Conservation (phyloP, 2,329 filamentous ascomycete species). For the Exophiala calicioides region DNA sequence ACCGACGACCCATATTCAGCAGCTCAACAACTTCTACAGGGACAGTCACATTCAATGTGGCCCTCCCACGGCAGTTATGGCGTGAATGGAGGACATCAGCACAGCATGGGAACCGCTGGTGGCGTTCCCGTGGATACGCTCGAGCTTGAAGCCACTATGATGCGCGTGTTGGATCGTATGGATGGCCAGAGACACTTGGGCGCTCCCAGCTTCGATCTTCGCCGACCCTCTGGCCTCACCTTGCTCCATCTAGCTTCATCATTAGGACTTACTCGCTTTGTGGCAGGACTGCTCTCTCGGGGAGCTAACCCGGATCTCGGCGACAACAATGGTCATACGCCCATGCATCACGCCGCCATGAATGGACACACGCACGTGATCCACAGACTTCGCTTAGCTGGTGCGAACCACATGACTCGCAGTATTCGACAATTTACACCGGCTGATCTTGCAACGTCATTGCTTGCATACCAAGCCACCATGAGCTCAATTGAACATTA, state of each 20-base stretch:
- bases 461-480: conserved; percentile 64
- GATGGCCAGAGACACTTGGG: conserved; percentile 57
- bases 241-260: conserved; percentile 79
- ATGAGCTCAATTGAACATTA: conserved; percentile 62
- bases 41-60: conserved; percentile 29
- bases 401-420: conserved; percentile 69
- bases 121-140: conserved; percentile 42
- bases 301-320: conserved; percentile 74
- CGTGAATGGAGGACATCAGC: conserved; percentile 48
- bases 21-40: conserved; percentile 45
- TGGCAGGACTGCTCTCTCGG: conserved; percentile 72
- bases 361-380: conserved; percentile 76
- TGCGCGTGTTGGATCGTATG: conserved; percentile 75
- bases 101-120: conserved; percentile 46
- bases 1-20: conserved; percentile 53
- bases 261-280: conserved; percentile 72
- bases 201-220: conserved; percentile 61
- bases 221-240: conserved; percentile 68
- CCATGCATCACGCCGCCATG: conserved; percentile 78
- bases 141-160: conserved; percentile 67
- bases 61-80: conserved; percentile 36
- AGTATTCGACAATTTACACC: conserved; percentile 71
- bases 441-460: conserved; percentile 68
- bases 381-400: conserved; percentile 69
- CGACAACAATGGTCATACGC: conserved; percentile 78